A percentile compares a stretch with the other conserved stretches of the same genome.
Evolutionary conservation across 805 yeast genomes (phyloP).

Genomic region (Yamadazyma nakazawae): DNA sequence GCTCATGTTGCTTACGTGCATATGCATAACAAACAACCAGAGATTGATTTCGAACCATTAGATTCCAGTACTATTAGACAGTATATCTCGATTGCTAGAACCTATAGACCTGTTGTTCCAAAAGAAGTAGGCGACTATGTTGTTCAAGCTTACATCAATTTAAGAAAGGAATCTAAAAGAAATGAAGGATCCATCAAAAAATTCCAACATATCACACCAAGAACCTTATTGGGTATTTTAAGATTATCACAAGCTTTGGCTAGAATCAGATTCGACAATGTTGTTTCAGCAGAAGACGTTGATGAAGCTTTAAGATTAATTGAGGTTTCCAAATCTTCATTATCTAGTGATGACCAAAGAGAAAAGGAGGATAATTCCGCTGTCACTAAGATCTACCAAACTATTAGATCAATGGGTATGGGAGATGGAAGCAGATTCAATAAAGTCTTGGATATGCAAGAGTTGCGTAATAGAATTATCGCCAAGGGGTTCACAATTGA

Average conservation of each 20-base stretch:
- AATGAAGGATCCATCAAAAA: slow-evolving; percentile 73
- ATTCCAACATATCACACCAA: slow-evolving; percentile 91
- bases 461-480: slow-evolving; percentile 59
- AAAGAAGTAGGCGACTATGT: slow-evolving; percentile 82
- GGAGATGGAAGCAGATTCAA: slow-evolving; percentile 26
- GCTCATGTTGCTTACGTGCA: slow-evolving; percentile 94
- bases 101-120: slow-evolving; percentile 81
- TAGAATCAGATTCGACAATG: slow-evolving; percentile 73
- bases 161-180: slow-evolving; percentile 87
- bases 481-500: slow-evolving; percentile 82
- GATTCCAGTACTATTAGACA: slow-evolving; percentile 81
- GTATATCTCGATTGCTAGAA: slow-evolving; percentile 80
- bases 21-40: slow-evolving; percentile 87
- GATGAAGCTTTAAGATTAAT: slow-evolving; percentile 91
- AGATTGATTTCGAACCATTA: slow-evolving; percentile 67
- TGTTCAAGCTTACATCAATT: slow-evolving; percentile 77
- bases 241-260: slow-evolving; percentile 96
- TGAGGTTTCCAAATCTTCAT: slow-evolving; percentile 80
- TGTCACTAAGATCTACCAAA: slow-evolving; percentile 65
- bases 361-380: slow-evolving; percentile 61
- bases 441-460: slow-evolving; percentile 40
- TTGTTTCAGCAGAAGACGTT: slow-evolving; percentile 75
- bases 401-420: slow-evolving; percentile 58
- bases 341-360: slow-evolving; percentile 53
- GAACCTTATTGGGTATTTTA: slow-evolving; percentile 86